These are phyloP conservation scores for Stipa capillata DNA, from an alignment of 176 grass and related monocot species.

Conservation along the genomic window DNA sequence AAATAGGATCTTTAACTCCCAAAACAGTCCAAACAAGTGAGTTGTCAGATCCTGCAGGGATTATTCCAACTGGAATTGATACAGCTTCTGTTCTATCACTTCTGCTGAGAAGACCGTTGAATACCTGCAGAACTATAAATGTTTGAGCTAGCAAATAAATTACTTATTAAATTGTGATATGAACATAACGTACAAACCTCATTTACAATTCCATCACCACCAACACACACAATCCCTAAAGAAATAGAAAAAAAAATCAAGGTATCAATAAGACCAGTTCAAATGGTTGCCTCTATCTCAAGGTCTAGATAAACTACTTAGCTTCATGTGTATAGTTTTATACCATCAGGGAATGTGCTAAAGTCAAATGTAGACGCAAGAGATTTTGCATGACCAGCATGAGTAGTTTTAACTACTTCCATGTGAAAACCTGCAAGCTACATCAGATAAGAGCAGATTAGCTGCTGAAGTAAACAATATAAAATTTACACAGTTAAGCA, in stretches of 20 bases:
- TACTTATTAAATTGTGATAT: background rate
- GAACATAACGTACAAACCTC: slow-evolving; percentile 53
- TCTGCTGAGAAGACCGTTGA: slow-evolving; percentile 95
- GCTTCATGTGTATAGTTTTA: slow-evolving; percentile 15
- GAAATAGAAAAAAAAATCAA: slow-evolving; percentile 27
- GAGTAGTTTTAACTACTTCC: slow-evolving; percentile 90
- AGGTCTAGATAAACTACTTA: slow-evolving; percentile 9
- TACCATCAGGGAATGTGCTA: slow-evolving; percentile 78
- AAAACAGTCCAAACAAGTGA: slow-evolving; percentile 96
- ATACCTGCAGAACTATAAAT: slow-evolving; percentile 50
- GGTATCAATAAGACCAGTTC: background rate
- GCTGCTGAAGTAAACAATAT: background rate
- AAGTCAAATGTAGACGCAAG: slow-evolving; percentile 84
- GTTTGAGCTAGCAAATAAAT: slow-evolving; percentile 10
- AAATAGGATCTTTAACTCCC: slow-evolving; percentile 95
- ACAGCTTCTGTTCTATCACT: slow-evolving; percentile 78
- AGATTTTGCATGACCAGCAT: slow-evolving; percentile 87
- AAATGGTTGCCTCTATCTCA: background rate
- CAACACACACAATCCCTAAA: slow-evolving; percentile 88
- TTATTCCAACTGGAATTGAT: slow-evolving; percentile 96
- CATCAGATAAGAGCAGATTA: slow-evolving; percentile 16
- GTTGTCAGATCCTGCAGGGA: slow-evolving; percentile 98
- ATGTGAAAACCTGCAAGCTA: slow-evolving; percentile 98
- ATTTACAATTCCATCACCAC: slow-evolving; percentile 97
- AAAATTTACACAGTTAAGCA: background rate